phyloP scores from a whole-genome alignment of 1,139 yeast species.

The Nadsonia commutata region DNA sequence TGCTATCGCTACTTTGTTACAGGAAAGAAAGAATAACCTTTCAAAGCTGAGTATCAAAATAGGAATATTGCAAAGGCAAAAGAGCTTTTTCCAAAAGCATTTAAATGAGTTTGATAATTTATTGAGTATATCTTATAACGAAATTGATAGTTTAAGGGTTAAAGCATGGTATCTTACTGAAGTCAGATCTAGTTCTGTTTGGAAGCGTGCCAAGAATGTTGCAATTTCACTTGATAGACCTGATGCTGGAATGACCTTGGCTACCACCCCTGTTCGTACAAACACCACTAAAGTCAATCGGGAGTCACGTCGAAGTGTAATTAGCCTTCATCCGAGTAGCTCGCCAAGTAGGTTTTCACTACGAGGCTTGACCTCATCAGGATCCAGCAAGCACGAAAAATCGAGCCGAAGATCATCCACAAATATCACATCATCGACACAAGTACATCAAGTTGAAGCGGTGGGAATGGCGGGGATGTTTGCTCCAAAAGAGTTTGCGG shows the following conservation, averaged over 20 bases:
- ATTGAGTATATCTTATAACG: constrained; percentile 10
- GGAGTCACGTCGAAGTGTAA: constrained; percentile 1
- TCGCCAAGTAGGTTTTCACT: constrained; percentile 1
- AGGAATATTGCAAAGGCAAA: constrained; percentile 11
- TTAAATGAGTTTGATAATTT: constrained; percentile 10
- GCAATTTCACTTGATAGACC: constrained; percentile 12
- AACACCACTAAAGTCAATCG: neutral
- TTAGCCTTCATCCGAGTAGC: neutral
- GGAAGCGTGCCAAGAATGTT: constrained; percentile 20
- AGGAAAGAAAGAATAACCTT: constrained; percentile 11
- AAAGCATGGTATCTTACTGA: constrained; percentile 24
- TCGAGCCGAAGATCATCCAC: constrained; percentile 18
- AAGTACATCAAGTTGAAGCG: constrained; percentile 3
- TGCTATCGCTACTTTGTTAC: constrained; percentile 9
- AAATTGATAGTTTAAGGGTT: constrained; percentile 13
- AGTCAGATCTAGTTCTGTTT: constrained; percentile 17
- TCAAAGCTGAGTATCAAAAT: constrained; percentile 9
- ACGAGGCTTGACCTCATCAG: constrained; percentile 6
- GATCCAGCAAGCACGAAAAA: constrained; percentile 13
- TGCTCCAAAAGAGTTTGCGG: constrained; percentile 19
- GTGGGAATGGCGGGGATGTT: constrained; percentile 16
- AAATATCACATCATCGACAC: constrained; percentile 11
- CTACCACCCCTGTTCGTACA: neutral
- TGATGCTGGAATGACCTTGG: constrained; percentile 7
- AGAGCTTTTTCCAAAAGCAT: constrained; percentile 13